Evolutionary conservation across 768 basidiomycete species (phyloP).

Genomic region (Trametes elegans): DNA sequence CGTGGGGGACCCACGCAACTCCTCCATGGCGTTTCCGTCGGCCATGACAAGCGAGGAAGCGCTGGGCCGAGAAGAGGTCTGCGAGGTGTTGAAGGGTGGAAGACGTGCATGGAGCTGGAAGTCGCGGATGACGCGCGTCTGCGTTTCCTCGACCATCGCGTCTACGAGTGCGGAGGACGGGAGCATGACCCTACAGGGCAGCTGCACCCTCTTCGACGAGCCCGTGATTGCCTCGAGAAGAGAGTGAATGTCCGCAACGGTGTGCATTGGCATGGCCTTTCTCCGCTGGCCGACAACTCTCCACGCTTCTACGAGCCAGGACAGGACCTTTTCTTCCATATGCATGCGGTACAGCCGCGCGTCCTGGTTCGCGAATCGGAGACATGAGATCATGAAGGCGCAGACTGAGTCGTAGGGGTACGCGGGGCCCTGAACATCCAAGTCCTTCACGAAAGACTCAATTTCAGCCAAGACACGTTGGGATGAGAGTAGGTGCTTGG

Average conservation of each 20-base stretch:
- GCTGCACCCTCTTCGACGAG: slow-evolving; percentile 42
- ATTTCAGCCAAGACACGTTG: slow-evolving; percentile 69
- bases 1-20: background rate
- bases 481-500: slow-evolving; percentile 44
- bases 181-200: slow-evolving; percentile 51
- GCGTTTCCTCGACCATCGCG: slow-evolving; percentile 55
- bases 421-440: slow-evolving; percentile 88
- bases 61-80: background rate
- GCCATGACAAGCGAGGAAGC: background rate
- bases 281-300: slow-evolving; percentile 34
- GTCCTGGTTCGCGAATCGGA: slow-evolving; percentile 76
- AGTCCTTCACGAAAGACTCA: slow-evolving; percentile 73
- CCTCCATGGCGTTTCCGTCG: background rate
- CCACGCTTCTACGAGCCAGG: slow-evolving; percentile 82
- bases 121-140: slow-evolving; percentile 59
- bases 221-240: slow-evolving; percentile 68
- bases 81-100: slow-evolving; percentile 36
- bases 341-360: slow-evolving; percentile 80
- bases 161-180: slow-evolving; percentile 70
- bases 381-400: slow-evolving; percentile 66
- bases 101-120: slow-evolving; percentile 68
- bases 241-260: slow-evolving; percentile 56
- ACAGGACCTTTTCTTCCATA: slow-evolving; percentile 81
- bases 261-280: slow-evolving; percentile 49
- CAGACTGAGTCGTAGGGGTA: slow-evolving; percentile 91